These are phyloP conservation scores for Phtheirospermum japonicum DNA, from an alignment of 257 asterid species.

Conservation along the genomic window DNA sequence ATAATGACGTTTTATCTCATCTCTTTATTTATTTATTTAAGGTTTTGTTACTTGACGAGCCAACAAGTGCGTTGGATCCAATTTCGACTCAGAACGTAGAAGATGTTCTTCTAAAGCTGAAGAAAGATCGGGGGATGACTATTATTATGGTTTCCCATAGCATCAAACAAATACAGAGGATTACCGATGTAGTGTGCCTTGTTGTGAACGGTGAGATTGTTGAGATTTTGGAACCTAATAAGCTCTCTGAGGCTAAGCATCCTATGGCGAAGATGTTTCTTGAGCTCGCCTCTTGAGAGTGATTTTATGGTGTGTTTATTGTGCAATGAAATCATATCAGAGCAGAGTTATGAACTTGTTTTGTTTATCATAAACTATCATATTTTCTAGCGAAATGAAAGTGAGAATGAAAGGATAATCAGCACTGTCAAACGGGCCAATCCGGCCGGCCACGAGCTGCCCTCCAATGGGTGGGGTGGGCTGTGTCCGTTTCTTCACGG, in stretches of 20 bases:
- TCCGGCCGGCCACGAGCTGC: no score
- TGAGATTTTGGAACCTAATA: slow-evolving; percentile 55
- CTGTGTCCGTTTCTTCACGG: no score
- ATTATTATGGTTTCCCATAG: slow-evolving; percentile 69
- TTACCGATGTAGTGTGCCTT: slow-evolving; percentile 69
- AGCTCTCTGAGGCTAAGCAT: slow-evolving; percentile 62
- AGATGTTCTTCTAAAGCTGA: slow-evolving; percentile 58
- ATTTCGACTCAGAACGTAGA: slow-evolving; percentile 71
- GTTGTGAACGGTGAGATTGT: slow-evolving; percentile 67
- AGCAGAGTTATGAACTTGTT: background rate
- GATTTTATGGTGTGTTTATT: slow-evolving; percentile 18
- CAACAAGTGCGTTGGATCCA: slow-evolving; percentile 78
- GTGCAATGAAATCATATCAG: background rate
- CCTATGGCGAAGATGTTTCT: slow-evolving; percentile 72
- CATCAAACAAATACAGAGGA: slow-evolving; percentile 69
- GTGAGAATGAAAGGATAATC: no score
- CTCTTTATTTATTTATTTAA: slow-evolving; percentile 6
- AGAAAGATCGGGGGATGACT: slow-evolving; percentile 54
- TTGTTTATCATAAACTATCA: background rate
- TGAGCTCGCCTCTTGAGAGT: slow-evolving; percentile 42
- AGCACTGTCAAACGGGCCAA: no score
- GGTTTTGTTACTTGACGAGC: slow-evolving; percentile 78
- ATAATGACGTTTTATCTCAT: slow-evolving; percentile 2
- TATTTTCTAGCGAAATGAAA: no score
- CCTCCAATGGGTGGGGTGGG: no score